Evolutionary conservation across 192 early-diverging fungal species (phyloP).

Genomic region (Coemansia umbellata): DNA sequence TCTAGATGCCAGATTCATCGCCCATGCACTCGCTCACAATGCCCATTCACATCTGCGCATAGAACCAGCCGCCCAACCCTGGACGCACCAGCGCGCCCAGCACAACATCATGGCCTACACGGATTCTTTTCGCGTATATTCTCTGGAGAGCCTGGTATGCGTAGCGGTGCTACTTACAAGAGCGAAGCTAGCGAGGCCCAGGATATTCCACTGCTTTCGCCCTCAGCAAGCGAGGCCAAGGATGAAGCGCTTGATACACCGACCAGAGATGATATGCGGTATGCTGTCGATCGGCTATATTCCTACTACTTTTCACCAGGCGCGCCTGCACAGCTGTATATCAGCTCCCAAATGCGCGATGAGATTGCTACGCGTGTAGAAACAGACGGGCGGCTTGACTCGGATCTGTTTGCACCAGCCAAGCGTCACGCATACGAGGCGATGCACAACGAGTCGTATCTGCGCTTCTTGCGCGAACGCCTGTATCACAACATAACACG

Average conservation of each 20-base stretch:
- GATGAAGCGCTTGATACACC: constrained; percentile 10
- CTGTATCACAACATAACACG: constrained; percentile 45
- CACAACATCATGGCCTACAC: constrained; percentile 11
- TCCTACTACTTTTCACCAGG: constrained; percentile 37
- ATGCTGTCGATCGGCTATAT: constrained; percentile 38
- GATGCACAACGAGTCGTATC: constrained; percentile 47
- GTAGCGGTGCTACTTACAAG: not conserved
- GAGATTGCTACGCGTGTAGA: constrained; percentile 36
- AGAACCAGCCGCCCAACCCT: constrained; percentile 16
- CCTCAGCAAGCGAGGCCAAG: constrained; percentile 2
- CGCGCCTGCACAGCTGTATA: constrained; percentile 30
- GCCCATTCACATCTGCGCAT: constrained; percentile 29
- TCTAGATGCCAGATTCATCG: constrained; percentile 24
- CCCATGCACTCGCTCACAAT: constrained; percentile 28
- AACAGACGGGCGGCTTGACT: constrained; percentile 29
- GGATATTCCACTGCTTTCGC: constrained; percentile 24
- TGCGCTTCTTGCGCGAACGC: constrained; percentile 47
- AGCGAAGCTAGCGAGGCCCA: constrained; percentile 2
- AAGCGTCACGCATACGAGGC: constrained; percentile 51
- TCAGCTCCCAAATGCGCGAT: constrained; percentile 36
- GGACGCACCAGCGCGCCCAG: constrained; percentile 15
- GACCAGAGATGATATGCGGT: constrained; percentile 34
- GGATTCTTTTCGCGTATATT: constrained; percentile 48
- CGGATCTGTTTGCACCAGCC: constrained; percentile 39
- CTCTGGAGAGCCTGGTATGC: constrained; percentile 16